These are phyloP conservation scores for Crepidotus sp. DNA, from an alignment of 1,284 basidiomycete species.

Conservation along the genomic window DNA sequence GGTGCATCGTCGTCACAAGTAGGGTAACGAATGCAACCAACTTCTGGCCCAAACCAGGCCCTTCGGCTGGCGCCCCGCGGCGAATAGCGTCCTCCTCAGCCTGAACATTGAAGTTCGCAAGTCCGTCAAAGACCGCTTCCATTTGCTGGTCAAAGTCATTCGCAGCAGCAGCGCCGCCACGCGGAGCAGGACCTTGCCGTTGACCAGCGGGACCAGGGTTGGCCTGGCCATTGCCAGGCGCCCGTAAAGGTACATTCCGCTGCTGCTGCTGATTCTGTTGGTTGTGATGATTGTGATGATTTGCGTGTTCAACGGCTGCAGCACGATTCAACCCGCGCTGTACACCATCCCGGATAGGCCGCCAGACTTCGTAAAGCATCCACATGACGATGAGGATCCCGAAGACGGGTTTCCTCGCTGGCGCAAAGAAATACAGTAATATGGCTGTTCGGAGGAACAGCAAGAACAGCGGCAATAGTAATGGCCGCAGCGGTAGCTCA, in stretches of 20 bases:
- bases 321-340: constrained; percentile 32
- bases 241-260: constrained; percentile 3
- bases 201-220: constrained; percentile 18
- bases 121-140: constrained; percentile 34
- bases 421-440: constrained; percentile 72
- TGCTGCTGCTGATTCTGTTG: constrained; percentile 10
- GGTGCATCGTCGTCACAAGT: constrained; percentile 56
- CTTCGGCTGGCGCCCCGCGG: constrained; percentile 19
- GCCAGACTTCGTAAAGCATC: constrained; percentile 73
- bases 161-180: constrained; percentile 18
- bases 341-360: constrained; percentile 51
- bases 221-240: constrained; percentile 43
- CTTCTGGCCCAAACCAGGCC: constrained; percentile 44
- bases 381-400: constrained; percentile 57
- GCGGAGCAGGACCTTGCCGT: constrained; percentile 14
- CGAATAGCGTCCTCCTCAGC: constrained; percentile 45
- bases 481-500: constrained; percentile 48
- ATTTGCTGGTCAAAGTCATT: constrained; percentile 28
- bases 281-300: constrained; percentile 4
- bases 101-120: constrained; percentile 51
- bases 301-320: constrained; percentile 22
- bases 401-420: constrained; percentile 64
- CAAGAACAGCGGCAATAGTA: constrained; percentile 59
- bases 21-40: constrained; percentile 46
- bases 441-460: constrained; percentile 60